Evolutionary conservation across 2,329 filamentous ascomycete genomes (phyloP).

Genomic region (Aspergillus novoparasiticus): DNA sequence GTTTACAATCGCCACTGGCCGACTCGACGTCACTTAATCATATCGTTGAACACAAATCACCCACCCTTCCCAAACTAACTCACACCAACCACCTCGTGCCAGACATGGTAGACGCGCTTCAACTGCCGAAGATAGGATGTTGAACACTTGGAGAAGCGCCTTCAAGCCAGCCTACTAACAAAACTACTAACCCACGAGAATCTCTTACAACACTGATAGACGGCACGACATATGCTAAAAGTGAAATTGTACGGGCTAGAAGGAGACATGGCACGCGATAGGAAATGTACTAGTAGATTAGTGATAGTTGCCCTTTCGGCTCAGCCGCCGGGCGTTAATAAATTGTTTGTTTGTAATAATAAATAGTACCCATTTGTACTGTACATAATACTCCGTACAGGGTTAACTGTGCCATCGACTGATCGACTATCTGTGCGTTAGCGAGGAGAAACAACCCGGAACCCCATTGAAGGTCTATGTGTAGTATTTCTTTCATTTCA

Average conservation of each 20-base stretch:
- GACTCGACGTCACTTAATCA: too few relatives aligned
- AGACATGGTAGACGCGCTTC: conserved; percentile 34
- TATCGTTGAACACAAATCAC: too few relatives aligned
- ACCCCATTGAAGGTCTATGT: conserved; percentile 9
- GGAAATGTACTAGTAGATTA: neutral
- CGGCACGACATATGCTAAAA: too few relatives aligned
- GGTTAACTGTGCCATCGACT: neutral
- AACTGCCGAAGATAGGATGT: conserved; percentile 38
- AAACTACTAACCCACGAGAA: too few relatives aligned
- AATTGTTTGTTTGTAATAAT: neutral
- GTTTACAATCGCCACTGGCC: too few relatives aligned
- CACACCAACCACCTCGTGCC: conserved; percentile 23
- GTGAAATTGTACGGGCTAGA: too few relatives aligned
- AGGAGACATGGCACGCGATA: too few relatives aligned
- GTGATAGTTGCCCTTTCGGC: conserved; percentile 25
- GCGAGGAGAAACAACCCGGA: neutral
- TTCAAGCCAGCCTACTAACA: too few relatives aligned
- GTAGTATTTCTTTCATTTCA: conserved; percentile 18
- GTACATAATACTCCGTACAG: neutral
- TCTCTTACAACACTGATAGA: too few relatives aligned
- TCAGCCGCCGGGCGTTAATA: conserved; percentile 26
- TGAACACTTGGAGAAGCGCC: too few relatives aligned
- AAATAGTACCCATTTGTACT: neutral
- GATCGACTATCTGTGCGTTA: neutral
- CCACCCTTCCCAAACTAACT: too few relatives aligned